Percentiles rank a stretch among this genome's conserved stretches.
Evolutionary conservation across 306 rosid genomes (phyloP).

Genomic region (Castanopsis chinensis): DNA sequence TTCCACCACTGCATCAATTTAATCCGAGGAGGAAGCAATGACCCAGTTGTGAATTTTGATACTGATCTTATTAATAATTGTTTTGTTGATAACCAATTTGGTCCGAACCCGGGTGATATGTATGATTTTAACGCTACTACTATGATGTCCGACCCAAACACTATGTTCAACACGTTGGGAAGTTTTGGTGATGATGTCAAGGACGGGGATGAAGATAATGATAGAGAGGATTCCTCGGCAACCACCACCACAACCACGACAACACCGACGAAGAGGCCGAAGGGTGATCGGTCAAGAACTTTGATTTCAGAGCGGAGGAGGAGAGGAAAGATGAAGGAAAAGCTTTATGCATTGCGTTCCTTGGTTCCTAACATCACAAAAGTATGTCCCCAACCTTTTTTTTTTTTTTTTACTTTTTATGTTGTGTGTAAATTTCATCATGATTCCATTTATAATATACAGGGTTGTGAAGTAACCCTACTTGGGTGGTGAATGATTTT

Average conservation of each 20-base stretch:
- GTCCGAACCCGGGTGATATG: constrained; percentile 16
- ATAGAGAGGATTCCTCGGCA: constrained; percentile 43
- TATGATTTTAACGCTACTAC: constrained; percentile 24
- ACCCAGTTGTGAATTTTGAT: constrained; percentile 35
- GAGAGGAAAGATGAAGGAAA: constrained; percentile 84
- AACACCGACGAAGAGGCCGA: constrained; percentile 28
- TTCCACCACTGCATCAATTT: constrained; percentile 67
- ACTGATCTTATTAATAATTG: constrained; percentile 47
- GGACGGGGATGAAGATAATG: constrained; percentile 36
- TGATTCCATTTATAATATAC: too few species aligned
- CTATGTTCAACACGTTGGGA: constrained; percentile 43
- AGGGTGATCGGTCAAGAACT: constrained; percentile 70
- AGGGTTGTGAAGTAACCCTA: too few species aligned
- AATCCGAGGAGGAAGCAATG: constrained; percentile 59
- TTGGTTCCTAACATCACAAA: constrained; percentile 90
- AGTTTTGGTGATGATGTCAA: constrained; percentile 35
- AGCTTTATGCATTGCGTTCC: constrained; percentile 80
- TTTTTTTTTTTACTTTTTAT: neutral
- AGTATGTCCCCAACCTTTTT: constrained; percentile 31
- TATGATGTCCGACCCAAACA: constrained; percentile 34
- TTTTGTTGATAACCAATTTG: constrained; percentile 36
- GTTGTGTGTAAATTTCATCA: too few species aligned
- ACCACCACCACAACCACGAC: constrained; percentile 29
- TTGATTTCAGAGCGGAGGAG: constrained; percentile 78
- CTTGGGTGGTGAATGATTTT: too few species aligned